These are phyloP conservation scores for Iberis pinnata DNA, from an alignment of 345 rosid genomes.

Conservation along the genomic window DNA sequence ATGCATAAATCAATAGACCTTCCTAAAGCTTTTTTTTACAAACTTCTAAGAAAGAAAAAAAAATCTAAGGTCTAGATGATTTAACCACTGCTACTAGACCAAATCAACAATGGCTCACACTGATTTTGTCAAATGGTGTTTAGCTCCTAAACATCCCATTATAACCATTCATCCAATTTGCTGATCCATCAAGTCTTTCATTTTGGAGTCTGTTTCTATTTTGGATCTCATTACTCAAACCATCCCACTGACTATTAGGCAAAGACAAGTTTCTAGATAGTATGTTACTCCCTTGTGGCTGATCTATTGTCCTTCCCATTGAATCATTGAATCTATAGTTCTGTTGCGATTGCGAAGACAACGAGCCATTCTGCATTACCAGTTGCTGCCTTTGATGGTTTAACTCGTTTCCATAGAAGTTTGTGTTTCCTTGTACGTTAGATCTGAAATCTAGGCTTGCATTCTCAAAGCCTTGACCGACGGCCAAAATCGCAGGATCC, in stretches of 20 bases:
- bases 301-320: conserved; percentile 57
- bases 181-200: conserved; percentile 57
- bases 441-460: conserved; percentile 52
- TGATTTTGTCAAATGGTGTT: conserved; percentile 21
- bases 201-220: conserved; percentile 54
- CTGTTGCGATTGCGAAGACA: conserved; percentile 44
- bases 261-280: conserved; percentile 39
- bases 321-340: conserved; percentile 49
- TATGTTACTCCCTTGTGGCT: conserved; percentile 45
- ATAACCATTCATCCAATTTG: conserved; percentile 55
- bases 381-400: conserved; percentile 43
- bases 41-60: conserved; percentile 2
- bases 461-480: conserved; percentile 61
- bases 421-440: conserved; percentile 41
- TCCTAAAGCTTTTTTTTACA: conserved; percentile 30
- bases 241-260: conserved; percentile 67
- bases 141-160: conserved; percentile 69
- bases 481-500: conserved; percentile 96
- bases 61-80: background rate
- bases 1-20: conserved; percentile 9
- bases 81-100: conserved; percentile 1
- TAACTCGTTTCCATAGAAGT: conserved; percentile 50
- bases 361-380: conserved; percentile 62
- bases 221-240: conserved; percentile 58
- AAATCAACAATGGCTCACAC: conserved; percentile 14